A percentile compares a stretch with the other conserved stretches of the same genome.
Conservation (phyloP, 2,329 filamentous ascomycete genomes). For the Scedosporium dehoogii region DNA sequence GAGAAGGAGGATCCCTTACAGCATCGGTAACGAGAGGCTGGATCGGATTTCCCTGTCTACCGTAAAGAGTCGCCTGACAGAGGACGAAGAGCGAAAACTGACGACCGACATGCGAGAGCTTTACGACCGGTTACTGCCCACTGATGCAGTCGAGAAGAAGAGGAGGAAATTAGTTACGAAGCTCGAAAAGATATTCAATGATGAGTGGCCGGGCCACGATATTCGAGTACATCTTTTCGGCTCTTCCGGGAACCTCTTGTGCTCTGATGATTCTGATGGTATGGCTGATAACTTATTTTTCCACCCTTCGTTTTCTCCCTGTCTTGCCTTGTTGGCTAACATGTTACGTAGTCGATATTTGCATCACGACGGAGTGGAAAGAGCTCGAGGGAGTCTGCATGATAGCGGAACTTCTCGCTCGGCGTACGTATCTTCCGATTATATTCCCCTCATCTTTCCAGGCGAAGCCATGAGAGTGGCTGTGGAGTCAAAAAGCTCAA, state of each 20-base stretch:
- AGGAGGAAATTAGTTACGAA: slow-evolving; percentile 73
- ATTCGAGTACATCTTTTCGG: slow-evolving; percentile 92
- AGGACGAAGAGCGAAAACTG: slow-evolving; percentile 65
- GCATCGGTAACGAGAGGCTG: slow-evolving; percentile 69
- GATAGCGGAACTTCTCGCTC: slow-evolving; percentile 76
- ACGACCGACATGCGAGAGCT: slow-evolving; percentile 76
- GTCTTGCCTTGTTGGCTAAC: slow-evolving; percentile 19
- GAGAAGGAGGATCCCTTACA: slow-evolving; percentile 84
- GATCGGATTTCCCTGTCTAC: slow-evolving; percentile 62
- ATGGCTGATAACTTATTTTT: slow-evolving; percentile 22
- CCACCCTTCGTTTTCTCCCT: not conserved
- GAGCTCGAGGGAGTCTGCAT: slow-evolving; percentile 83
- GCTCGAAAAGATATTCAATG: slow-evolving; percentile 77
- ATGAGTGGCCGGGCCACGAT: slow-evolving; percentile 82
- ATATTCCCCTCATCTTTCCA: not conserved
- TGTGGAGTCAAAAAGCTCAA: no score
- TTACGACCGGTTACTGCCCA: slow-evolving; percentile 78
- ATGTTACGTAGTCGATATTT: slow-evolving; percentile 69
- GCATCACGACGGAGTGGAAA: slow-evolving; percentile 86
- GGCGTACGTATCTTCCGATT: slow-evolving; percentile 50
- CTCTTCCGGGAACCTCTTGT: slow-evolving; percentile 92
- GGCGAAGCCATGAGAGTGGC: not conserved
- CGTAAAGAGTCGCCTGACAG: slow-evolving; percentile 59
- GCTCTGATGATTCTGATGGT: slow-evolving; percentile 95
- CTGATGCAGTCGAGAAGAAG: slow-evolving; percentile 64